Percentiles rank a stretch among this genome's conserved stretches.
Conservation (phyloP, 1,284 basidiomycete genomes). For the Ceratobasidium sp. region DNA sequence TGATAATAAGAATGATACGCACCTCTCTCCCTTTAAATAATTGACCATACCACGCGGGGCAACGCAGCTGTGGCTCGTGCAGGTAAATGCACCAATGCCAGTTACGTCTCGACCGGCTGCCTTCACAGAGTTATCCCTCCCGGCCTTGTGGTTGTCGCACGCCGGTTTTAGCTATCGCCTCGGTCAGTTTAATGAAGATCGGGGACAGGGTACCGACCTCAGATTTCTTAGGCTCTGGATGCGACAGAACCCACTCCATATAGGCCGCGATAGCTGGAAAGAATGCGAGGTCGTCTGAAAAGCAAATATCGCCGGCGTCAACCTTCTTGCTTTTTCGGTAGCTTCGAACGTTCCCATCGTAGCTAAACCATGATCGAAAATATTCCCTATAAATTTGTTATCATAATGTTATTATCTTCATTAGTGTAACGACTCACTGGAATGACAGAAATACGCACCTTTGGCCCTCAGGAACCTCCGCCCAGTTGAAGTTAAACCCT, state of each 20-base stretch:
- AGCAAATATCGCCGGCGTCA: conserved; percentile 9
- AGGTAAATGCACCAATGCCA: conserved; percentile 5
- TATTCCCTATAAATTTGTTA: neutral
- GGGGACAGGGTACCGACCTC: neutral
- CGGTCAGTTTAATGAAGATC: neutral
- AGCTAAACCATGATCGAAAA: conserved; percentile 5
- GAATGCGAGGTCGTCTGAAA: neutral
- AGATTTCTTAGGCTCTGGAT: neutral
- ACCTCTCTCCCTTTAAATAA: conserved; percentile 20
- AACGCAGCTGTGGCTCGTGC: conserved; percentile 15
- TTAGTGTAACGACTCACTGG: neutral
- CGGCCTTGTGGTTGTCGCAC: conserved; percentile 28
- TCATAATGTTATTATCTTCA: neutral
- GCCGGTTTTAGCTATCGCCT: neutral
- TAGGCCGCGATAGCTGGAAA: neutral
- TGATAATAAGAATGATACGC: neutral
- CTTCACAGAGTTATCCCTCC: neutral
- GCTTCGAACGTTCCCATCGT: conserved; percentile 20
- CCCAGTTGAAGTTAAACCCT: conserved; percentile 21
- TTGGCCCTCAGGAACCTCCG: neutral
- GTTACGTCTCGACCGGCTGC: conserved; percentile 11
- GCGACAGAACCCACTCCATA: neutral
- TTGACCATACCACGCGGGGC: neutral
- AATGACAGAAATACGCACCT: too few species aligned
- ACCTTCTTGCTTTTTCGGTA: conserved; percentile 23